Evolutionary conservation across 1,284 basidiomycete genomes (phyloP).

Genomic region (Boletellus deceptivus): DNA sequence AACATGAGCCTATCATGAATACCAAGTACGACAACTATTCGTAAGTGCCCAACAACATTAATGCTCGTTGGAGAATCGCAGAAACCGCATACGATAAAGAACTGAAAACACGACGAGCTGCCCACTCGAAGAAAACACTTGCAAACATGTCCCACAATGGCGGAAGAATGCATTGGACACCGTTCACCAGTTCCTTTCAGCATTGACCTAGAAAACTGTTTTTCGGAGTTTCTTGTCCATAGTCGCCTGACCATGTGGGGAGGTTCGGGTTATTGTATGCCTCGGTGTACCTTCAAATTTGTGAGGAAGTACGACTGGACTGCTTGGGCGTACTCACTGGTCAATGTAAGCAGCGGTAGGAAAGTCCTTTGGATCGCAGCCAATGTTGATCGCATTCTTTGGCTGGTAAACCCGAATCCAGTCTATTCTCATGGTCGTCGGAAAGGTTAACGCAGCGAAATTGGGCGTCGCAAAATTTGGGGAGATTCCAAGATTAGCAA

Average conservation of each 20-base stretch:
- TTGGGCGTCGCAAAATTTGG: constrained; percentile 73
- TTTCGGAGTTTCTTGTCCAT: constrained; percentile 59
- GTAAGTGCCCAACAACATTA: constrained; percentile 7
- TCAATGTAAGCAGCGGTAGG: constrained; percentile 79
- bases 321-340: constrained; percentile 41
- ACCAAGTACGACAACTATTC: constrained; percentile 1
- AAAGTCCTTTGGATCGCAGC: constrained; percentile 78
- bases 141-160: constrained; percentile 8
- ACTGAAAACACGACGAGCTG: constrained; percentile 17
- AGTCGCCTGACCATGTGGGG: constrained; percentile 60
- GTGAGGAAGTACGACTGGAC: constrained; percentile 19
- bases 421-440: constrained; percentile 72
- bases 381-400: constrained; percentile 64
- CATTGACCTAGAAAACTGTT: constrained; percentile 55
- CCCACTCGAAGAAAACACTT: constrained; percentile 8
- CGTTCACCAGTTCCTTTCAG: constrained; percentile 25
- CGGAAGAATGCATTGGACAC: background rate
- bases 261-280: constrained; percentile 57
- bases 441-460: constrained; percentile 65
- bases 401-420: constrained; percentile 85
- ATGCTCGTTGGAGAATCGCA: constrained; percentile 5
- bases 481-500: constrained; percentile 82
- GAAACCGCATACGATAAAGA: constrained; percentile 22
- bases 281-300: constrained; percentile 42
- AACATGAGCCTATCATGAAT: background rate